Evolutionary conservation across 192 early-diverging fungal species (phyloP).

Genomic region (Jimgerdemannia lactiflua): DNA sequence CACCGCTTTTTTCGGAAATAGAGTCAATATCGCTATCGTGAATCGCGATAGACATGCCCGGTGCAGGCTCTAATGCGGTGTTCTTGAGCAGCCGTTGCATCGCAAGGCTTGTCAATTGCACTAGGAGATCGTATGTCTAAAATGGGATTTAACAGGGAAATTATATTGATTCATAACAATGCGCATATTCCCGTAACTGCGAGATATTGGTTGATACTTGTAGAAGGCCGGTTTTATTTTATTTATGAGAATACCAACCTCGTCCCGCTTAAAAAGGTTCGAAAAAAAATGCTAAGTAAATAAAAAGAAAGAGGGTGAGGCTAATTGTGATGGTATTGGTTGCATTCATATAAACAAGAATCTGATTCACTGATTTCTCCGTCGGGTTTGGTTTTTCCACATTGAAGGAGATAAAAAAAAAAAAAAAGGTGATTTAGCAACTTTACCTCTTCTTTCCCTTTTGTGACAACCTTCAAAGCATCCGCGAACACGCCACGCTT

Average conservation of each 20-base stretch:
- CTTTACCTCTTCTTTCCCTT: slow-evolving; percentile 64
- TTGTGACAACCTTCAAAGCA: slow-evolving; percentile 81
- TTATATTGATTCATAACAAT: no score
- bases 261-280: slow-evolving; percentile 95
- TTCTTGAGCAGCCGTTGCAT: slow-evolving; percentile 88
- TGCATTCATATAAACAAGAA: neutral
- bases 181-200: no score
- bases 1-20: slow-evolving; percentile 1
- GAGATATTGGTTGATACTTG: no score
- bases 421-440: slow-evolving; percentile 1
- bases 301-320: neutral
- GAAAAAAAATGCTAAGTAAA: slow-evolving; percentile 74
- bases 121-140: slow-evolving; percentile 86
- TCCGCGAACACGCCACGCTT: slow-evolving; percentile 91
- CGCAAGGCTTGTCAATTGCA: slow-evolving; percentile 82
- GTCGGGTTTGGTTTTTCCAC: no score
- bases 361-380: neutral
- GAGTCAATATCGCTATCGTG: slow-evolving; percentile 7
- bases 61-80: slow-evolving; percentile 67
- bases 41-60: slow-evolving; percentile 36
- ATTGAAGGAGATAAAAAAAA: neutral
- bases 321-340: slow-evolving; percentile 5
- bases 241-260: slow-evolving; percentile 30
- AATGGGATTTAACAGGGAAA: neutral
- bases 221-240: no score